Percentiles rank a stretch among this genome's conserved stretches.
These are phyloP conservation scores for Diutina rugosa DNA, from an alignment of 1,139 yeast genomes.

Conservation along the genomic window DNA sequence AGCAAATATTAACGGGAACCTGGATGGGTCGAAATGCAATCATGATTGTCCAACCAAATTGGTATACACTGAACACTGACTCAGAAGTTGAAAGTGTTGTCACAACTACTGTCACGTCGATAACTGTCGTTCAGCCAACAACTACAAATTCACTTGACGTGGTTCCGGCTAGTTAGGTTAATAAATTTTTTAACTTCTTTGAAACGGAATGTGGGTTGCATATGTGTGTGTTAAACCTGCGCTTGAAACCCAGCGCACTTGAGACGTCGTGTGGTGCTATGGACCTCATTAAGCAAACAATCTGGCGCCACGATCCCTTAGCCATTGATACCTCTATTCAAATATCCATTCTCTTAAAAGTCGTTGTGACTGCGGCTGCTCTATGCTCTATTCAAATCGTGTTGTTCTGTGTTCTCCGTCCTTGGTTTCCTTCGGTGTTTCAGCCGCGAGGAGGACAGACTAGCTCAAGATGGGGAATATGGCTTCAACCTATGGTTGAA, in stretches of 20 bases:
- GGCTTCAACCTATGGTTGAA: background rate
- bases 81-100: background rate
- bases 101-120: background rate
- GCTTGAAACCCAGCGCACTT: background rate
- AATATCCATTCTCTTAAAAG: background rate
- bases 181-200: too few relatives aligned
- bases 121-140: background rate
- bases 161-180: background rate
- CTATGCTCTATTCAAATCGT: background rate
- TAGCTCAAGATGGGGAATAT: background rate
- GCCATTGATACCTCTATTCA: background rate
- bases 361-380: background rate
- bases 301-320: background rate
- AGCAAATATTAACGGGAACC: background rate
- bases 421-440: background rate
- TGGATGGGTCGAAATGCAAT: background rate
- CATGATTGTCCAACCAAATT: background rate
- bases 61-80: background rate
- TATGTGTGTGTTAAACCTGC: background rate
- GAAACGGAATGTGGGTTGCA: background rate
- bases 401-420: background rate
- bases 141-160: background rate
- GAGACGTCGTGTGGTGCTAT: background rate
- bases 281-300: background rate
- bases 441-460: background rate